Evolutionary conservation across 176 grass and related monocot genomes (phyloP), one percentile per base, ranked within the genome.

Genomic region (Bromus sterilis): DNA sequence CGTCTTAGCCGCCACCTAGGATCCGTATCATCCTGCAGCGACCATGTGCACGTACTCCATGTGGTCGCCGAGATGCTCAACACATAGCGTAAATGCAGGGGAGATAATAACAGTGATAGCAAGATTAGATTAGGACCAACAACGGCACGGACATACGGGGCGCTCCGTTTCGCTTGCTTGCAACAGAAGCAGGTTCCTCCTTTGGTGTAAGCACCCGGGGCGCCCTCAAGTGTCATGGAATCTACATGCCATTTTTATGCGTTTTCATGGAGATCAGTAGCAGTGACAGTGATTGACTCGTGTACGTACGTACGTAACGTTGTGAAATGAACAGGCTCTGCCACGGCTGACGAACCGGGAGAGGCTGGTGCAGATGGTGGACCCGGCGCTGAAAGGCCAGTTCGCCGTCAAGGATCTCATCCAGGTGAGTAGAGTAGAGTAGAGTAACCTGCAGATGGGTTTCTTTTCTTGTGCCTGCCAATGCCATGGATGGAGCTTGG

Each of bases 391-490:
- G 56, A 85, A 82, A 69, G 96, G 96, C 24, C 93, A 99, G 80
- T 95, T 93, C 36, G 78, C 85, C 71, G 78, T 86, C 12, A 99
- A 99, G 74, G 93, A 99, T 82, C 84, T 99, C 4, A 60, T 99
- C 84, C 96, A 99, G 96, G 96, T 93, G 48, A n/a, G n/a, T n/a
- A n/a, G n/a, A n/a, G n/a, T n/a, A n/a, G n/a, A n/a, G n/a, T n/a
- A n/a, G n/a, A n/a, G n/a, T n/a, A n/a, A n/a, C n/a, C n/a, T n/a
- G n/a, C n/a, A n/a, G n/a, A n/a, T n/a, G n/a, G n/a, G n/a, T n/a
- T n/a, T n/a, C n/a, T n/a, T n/a, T n/a, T n/a, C n/a, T n/a, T n/a
- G n/a, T n/a, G n/a, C n/a, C n/a, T n/a, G n/a, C n/a, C n/a, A n/a
- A n/a, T n/a, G n/a, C n/a, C n/a, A n/a, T n/a, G n/a, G n/a, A n/a